Conservation (phyloP, 306 rosid genomes). For the Inga leiocalycina region DNA sequence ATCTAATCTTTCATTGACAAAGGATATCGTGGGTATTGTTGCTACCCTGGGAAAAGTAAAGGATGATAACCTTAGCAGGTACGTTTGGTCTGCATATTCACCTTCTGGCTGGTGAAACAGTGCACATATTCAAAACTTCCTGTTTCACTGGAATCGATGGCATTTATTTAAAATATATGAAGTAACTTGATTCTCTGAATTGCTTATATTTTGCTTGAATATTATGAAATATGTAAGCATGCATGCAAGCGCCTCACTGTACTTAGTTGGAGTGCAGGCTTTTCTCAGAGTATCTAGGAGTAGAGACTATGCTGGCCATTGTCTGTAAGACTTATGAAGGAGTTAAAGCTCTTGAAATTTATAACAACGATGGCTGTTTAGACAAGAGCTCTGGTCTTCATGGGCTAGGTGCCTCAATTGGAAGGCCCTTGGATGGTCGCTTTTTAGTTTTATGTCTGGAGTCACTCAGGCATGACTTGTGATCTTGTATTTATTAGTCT, state of each 20-base stretch:
- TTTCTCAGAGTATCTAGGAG: conserved; percentile 79
- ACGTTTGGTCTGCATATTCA: conserved; percentile 22
- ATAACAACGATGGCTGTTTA: conserved; percentile 69
- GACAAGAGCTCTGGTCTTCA: conserved; percentile 67
- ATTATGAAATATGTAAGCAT: conserved; percentile 31
- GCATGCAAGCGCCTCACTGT: conserved; percentile 28
- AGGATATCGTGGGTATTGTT: conserved; percentile 82
- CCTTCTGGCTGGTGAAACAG: conserved; percentile 19
- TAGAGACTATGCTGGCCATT: conserved; percentile 75
- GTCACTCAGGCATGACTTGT: conserved; percentile 59
- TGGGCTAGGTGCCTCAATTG: conserved; percentile 66
- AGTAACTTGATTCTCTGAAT: conserved; percentile 1
- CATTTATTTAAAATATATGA: conserved; percentile 3
- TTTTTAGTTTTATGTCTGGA: conserved; percentile 82
- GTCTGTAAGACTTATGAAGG: conserved; percentile 83
- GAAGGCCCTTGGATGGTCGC: conserved; percentile 71
- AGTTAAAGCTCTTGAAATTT: conserved; percentile 70
- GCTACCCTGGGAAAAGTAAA: conserved; percentile 70
- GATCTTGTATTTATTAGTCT: conserved; percentile 27
- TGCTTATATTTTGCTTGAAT: conserved; percentile 11
- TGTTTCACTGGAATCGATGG: conserved; percentile 5
- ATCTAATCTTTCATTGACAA: conserved; percentile 48
- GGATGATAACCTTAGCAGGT: conserved; percentile 75
- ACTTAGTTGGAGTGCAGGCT: conserved; percentile 62
- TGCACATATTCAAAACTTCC: conserved; percentile 25